Base-by-base conservation (phyloP, 495 filamentous ascomycete species). In the Xylaria nigripes region DNA sequence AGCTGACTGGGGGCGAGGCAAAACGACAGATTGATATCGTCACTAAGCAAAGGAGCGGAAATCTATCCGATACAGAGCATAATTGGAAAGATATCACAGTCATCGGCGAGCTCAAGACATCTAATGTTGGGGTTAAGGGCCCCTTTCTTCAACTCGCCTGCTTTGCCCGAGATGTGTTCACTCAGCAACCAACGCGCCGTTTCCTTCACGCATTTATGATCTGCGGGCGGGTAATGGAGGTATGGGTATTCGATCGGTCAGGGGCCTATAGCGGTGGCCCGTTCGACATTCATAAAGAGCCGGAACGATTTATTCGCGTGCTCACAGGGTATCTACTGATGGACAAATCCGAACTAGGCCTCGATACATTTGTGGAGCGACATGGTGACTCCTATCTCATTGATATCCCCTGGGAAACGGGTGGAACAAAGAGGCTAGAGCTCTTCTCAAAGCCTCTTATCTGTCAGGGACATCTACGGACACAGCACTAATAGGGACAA, bases 171-270 rank as follows among this genome's bases (percentile, higher is more conserved):
- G 22, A 24, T 9, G 21, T 55, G 2, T 59, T 59, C 27, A 12
- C 19, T 10, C 21, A 49, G n/a, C 46, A 59, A 41, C 45, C 51
- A 6, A 55, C 57, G 18, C 57, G 68, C 15, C 59, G 57, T 23
- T 72, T 65, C 42, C 15, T 69, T 15, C 61, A 68, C 54, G 68
- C 45, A 5, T 72, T 72, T 47, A 46, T 45, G 16, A 25, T 72
- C 42, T 58, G 36, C 48, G 62, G 48, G 19, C 54, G 25, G 40
- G 48, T 19, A 6, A 70, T 72, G 49, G 52, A 68, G 55, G 41
- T 60, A 21, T 73, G 64, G 69, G 53, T 72, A 5, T 72, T 73
- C 50, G 64, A 72, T 56, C 61, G 71, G 8, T 72, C 68, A 44
- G 63, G 68, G 18, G 50, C 47, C 12, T 73, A 73, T 54, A 68